A percentile compares a stretch with the other conserved stretches of the same genome.
Conservation (phyloP, 2,329 filamentous ascomycete species). For the Capronia coronata region DNA sequence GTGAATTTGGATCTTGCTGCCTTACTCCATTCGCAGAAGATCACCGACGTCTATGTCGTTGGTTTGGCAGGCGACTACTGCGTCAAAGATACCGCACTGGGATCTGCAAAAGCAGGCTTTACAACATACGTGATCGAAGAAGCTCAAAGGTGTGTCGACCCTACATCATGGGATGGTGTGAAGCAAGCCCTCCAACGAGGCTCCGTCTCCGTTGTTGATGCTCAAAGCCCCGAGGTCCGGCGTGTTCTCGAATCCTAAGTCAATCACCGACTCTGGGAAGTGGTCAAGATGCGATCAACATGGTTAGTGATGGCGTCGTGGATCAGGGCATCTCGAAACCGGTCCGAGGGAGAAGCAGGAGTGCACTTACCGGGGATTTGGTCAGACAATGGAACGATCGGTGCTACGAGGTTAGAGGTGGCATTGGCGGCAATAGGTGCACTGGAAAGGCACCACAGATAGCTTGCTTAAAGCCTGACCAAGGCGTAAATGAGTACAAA, state of each 20-base stretch:
- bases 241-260: slow-evolving; percentile 12
- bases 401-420: no score
- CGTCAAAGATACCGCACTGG: slow-evolving; percentile 72
- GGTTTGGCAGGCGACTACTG: slow-evolving; percentile 88
- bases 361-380: no score
- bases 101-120: slow-evolving; percentile 71
- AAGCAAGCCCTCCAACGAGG: slow-evolving; percentile 15
- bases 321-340: no score
- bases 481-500: no score
- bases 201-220: slow-evolving; percentile 19
- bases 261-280: neutral
- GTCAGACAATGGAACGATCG: no score
- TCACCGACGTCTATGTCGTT: slow-evolving; percentile 78
- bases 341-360: no score
- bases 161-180: slow-evolving; percentile 51
- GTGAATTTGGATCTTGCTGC: slow-evolving; percentile 55
- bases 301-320: no score
- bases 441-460: no score
- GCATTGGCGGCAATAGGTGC: no score
- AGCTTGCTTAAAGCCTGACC: no score
- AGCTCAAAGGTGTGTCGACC: slow-evolving; percentile 66
- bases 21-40: slow-evolving; percentile 48
- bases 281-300: neutral
- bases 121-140: slow-evolving; percentile 70
- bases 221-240: slow-evolving; percentile 17